Percentiles rank a stretch among this genome's conserved stretches.
phyloP scores from a whole-genome alignment of 192 early-diverging fungal genomes.

The Backusella macrospora region DNA sequence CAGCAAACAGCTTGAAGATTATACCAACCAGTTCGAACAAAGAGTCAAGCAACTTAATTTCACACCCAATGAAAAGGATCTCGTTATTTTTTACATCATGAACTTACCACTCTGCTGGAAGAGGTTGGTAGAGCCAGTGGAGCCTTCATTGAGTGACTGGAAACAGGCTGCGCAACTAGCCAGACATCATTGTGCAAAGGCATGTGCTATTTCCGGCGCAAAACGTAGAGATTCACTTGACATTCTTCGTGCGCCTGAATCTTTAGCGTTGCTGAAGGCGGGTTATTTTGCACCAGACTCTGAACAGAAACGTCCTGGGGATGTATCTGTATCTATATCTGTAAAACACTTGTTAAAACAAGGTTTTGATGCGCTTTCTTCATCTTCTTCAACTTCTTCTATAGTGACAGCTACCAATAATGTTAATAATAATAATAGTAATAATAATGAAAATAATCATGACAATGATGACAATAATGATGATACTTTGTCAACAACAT shows the following conservation, averaged over 20 bases:
- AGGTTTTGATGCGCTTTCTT: neutral
- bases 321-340: neutral
- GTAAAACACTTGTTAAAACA: neutral
- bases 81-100: conserved; percentile 26
- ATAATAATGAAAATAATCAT: neutral
- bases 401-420: neutral
- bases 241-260: neutral
- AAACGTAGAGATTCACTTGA: conserved; percentile 4
- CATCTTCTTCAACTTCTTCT: neutral
- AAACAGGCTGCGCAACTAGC: conserved; percentile 14
- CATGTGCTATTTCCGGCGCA: neutral
- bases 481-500: too few species aligned
- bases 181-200: conserved; percentile 18
- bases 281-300: conserved; percentile 18
- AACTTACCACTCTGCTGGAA: conserved; percentile 33
- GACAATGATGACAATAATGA: neutral
- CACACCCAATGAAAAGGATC: conserved; percentile 9
- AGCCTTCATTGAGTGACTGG: neutral
- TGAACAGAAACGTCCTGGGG: neutral
- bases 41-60: neutral
- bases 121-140: conserved; percentile 23
- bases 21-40: conserved; percentile 19
- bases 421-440: neutral
- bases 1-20: conserved; percentile 16
- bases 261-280: neutral